Base-by-base conservation (phyloP, 2,329 filamentous ascomycete genomes). In the Albophoma yamanashiensis region DNA sequence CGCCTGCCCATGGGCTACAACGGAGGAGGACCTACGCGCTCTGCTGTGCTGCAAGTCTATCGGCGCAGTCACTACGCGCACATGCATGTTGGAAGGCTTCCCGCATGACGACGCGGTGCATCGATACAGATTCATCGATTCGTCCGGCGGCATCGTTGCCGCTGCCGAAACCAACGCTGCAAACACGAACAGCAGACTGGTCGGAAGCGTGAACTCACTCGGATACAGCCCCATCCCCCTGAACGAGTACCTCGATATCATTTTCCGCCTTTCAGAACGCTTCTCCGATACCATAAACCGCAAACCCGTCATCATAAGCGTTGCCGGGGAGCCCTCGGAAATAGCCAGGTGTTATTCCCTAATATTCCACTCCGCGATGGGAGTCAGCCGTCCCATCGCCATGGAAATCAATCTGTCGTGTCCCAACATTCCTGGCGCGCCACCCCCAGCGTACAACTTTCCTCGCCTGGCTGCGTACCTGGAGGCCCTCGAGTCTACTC, bases 331-430 rank as follows among this genome's bases (percentile, higher is more conserved):
- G 0, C 79, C 82, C 0, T 68, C 75, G 0, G 84, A 89, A 14
- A 79, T 91, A 0, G 73, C 75, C 0, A 65, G 73, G 60, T 86
- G 84, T 73, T 87, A 88, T 67, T 62, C 64, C 0, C 72, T 75
- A 17, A 79, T 89, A 61, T 70, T 69, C 61, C 61, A 34, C 55
- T 67, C 62, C 62, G 79, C 76, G 69, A 4, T 56, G 34, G 31
- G 76, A 4, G 61, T 79, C n/a, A 64, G 68, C 1, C 71, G 84
- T 64, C 77, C 78, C 1, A 75, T 90, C 0, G 85, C 85, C 22
- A 83, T 92, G 77, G 89, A 93, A 71, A 78, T 92, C 67, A 93
- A 93, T 68, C 81, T 92, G 38, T 88, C 84, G 39, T 92, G 89
- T 65, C 89, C 89, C 0, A 92, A 93, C 67, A 92, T 92, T 57